Evolutionary conservation across 2,329 filamentous ascomycete species (phyloP).

Genomic region (Scedosporium minutisporum): DNA sequence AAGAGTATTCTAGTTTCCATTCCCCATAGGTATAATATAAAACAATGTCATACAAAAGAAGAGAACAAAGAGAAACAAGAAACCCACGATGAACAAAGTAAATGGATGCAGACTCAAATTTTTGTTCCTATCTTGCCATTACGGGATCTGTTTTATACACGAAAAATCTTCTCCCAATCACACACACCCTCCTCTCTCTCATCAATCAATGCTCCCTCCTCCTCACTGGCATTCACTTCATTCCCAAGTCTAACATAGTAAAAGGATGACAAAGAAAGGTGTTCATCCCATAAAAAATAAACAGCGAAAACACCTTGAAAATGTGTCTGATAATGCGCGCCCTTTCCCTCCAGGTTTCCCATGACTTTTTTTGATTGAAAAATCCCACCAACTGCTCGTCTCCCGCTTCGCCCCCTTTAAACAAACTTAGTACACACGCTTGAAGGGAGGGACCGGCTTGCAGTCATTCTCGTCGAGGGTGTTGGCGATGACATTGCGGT

Average conservation of each 20-base stretch:
- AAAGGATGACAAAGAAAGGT: neutral
- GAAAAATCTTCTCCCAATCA: neutral
- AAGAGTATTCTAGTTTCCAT: too few relatives aligned
- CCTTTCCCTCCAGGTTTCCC: conserved; percentile 8
- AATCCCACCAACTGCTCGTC: conserved; percentile 9
- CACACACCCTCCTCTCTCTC: neutral
- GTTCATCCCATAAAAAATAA: neutral
- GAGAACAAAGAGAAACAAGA: neutral
- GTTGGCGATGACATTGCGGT: conserved; percentile 70
- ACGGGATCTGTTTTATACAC: conserved; percentile 1
- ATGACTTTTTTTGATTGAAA: neutral
- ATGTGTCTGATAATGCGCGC: conserved; percentile 11
- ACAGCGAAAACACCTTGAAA: neutral
- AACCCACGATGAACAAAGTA: neutral
- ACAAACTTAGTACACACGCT: conserved; percentile 69
- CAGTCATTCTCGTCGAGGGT: conserved; percentile 95
- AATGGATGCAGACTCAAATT: neutral
- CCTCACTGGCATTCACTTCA: neutral
- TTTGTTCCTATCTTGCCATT: neutral
- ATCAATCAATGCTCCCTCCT: neutral
- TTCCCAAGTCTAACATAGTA: conserved; percentile 1
- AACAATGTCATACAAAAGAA: neutral
- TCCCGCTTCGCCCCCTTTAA: neutral
- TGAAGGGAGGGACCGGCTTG: conserved; percentile 92
- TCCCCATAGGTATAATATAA: neutral